Evolutionary conservation across 305 asterid species (phyloP).

Genomic region (Withania somnifera): DNA sequence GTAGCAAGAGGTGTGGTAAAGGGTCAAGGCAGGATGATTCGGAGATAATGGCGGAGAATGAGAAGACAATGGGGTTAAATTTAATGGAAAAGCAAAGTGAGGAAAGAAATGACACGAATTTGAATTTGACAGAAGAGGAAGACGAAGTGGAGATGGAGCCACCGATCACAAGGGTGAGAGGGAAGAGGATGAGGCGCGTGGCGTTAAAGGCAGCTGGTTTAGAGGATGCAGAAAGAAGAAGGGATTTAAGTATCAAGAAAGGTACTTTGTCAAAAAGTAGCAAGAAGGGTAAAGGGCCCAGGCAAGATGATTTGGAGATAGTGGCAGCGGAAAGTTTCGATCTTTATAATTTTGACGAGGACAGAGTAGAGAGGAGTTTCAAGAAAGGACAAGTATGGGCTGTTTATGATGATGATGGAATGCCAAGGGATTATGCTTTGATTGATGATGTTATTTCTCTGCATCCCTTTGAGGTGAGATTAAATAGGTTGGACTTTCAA

Average conservation of each 20-base stretch:
- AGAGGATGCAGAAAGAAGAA: constrained; percentile 4
- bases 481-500: constrained; percentile 57
- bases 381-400: constrained; percentile 96
- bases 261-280: constrained; percentile 10
- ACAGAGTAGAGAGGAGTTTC: constrained; percentile 54
- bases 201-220: constrained; percentile 21
- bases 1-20: constrained; percentile 11
- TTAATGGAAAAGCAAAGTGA: neutral
- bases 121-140: constrained; percentile 15
- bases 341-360: constrained; percentile 64
- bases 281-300: constrained; percentile 14
- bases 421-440: constrained; percentile 80
- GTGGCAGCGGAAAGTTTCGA: constrained; percentile 42
- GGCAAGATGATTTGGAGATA: constrained; percentile 28
- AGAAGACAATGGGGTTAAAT: neutral
- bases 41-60: constrained; percentile 19
- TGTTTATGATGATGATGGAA: constrained; percentile 57
- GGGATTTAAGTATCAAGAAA: constrained; percentile 12
- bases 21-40: constrained; percentile 10
- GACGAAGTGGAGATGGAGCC: constrained; percentile 7
- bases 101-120: neutral
- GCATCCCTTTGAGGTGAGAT: constrained; percentile 56
- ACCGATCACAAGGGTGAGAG: constrained; percentile 9
- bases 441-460: constrained; percentile 48
- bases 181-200: constrained; percentile 34